A percentile compares a stretch with the other conserved stretches of the same genome.
These are phyloP conservation scores for Neltuma alba DNA, from an alignment of 306 rosid genomes.

Conservation along the genomic window DNA sequence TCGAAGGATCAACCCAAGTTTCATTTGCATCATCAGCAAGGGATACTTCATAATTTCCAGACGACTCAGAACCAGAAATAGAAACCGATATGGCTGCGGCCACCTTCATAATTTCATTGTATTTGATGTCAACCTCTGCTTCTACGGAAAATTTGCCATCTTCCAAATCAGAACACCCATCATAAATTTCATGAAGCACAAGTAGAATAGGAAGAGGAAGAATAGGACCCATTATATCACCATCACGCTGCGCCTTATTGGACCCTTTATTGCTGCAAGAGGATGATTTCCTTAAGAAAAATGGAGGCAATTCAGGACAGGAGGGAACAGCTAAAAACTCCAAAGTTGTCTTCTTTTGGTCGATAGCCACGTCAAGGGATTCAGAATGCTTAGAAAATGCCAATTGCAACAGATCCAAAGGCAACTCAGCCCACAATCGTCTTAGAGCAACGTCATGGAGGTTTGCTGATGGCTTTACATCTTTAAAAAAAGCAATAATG, in stretches of 20 bases:
- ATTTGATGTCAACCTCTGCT: conserved; percentile 44
- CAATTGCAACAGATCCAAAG: conserved; percentile 56
- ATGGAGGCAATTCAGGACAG: conserved; percentile 71
- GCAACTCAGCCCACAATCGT: conserved; percentile 69
- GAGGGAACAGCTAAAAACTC: conserved; percentile 59
- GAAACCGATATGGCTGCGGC: conserved; percentile 46
- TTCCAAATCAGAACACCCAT: conserved; percentile 44
- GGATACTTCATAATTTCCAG: conserved; percentile 43
- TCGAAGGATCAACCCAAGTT: conserved; percentile 40
- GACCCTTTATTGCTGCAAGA: conserved; percentile 39
- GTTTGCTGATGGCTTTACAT: conserved; percentile 36
- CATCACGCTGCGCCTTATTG: neutral
- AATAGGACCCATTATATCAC: conserved; percentile 68
- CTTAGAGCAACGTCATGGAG: conserved; percentile 56
- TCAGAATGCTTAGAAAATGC: conserved; percentile 57
- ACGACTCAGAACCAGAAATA: conserved; percentile 30
- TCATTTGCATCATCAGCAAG: conserved; percentile 61
- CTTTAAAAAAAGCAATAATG: conserved; percentile 48
- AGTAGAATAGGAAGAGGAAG: conserved; percentile 69
- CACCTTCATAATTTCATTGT: conserved; percentile 51
- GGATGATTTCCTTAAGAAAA: conserved; percentile 59
- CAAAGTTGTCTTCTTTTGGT: conserved; percentile 40
- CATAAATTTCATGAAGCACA: conserved; percentile 51
- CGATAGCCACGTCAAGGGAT: conserved; percentile 32
- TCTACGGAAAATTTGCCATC: conserved; percentile 49